A percentile compares a stretch with the other conserved stretches of the same genome.
phyloP scores from a whole-genome alignment of 2,329 filamentous ascomycete genomes.

The Thelonectria blattea region DNA sequence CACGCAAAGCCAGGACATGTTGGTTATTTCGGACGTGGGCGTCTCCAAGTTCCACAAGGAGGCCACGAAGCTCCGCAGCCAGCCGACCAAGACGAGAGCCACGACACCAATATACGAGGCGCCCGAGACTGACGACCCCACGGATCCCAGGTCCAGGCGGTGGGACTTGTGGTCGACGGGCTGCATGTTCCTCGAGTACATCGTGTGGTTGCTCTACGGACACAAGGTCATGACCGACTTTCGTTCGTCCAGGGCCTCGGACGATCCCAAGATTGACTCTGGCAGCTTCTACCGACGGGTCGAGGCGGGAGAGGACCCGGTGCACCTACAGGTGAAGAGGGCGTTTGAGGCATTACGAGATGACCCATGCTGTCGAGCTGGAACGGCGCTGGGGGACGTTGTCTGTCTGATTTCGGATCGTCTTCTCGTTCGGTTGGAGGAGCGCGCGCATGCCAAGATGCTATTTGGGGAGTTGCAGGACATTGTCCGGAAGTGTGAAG shows the following conservation, averaged over 20 bases:
- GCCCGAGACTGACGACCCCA: constrained; percentile 19
- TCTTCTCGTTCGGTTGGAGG: not conserved
- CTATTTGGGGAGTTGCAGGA: not conserved
- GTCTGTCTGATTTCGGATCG: constrained; percentile 9
- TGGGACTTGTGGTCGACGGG: constrained; percentile 31
- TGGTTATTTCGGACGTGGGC: constrained; percentile 28
- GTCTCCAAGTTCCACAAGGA: constrained; percentile 22
- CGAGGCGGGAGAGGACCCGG: not conserved
- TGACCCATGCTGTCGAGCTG: not conserved
- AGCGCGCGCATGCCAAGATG: not conserved
- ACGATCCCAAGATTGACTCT: constrained; percentile 1
- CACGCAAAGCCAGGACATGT: not conserved
- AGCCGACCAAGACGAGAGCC: constrained; percentile 13
- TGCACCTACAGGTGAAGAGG: constrained; percentile 8
- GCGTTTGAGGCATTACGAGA: not conserved
- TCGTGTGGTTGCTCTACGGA: constrained; percentile 24
- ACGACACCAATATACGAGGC: constrained; percentile 25
- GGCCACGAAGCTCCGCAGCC: constrained; percentile 16
- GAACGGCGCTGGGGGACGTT: constrained; percentile 14
- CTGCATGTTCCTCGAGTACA: constrained; percentile 27
- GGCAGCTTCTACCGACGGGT: constrained; percentile 20
- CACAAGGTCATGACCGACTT: constrained; percentile 2
- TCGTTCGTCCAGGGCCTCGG: not conserved
- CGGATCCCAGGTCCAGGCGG: constrained; percentile 1
- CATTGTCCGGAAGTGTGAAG: not conserved